Base-by-base conservation (phyloP, 768 basidiomycete genomes). In the Leccinum fibrillosum region DNA sequence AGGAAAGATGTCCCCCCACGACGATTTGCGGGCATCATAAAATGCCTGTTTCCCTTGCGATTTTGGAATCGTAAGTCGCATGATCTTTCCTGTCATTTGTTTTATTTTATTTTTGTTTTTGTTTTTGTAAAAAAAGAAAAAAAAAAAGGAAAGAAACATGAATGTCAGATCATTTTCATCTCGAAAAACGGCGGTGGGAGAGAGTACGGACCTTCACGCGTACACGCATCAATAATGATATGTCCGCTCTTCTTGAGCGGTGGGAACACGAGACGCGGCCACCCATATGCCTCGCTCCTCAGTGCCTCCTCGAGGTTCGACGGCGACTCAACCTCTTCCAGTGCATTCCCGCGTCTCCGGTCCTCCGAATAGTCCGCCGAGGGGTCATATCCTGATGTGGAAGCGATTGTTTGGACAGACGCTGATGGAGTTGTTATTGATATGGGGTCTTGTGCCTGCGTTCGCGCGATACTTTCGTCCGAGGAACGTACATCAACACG, bases 1-100 rank as follows among this genome's bases (percentile, higher is more conserved):
- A 21, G 97, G 97, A 74, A 98, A 98, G 23, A 92, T 78, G 70
- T 98, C 97, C 19, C 97, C 97, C 95, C 96, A 98, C 10, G 73
- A 75, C 0, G 91, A 86, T 75, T 98, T 98, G 35, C 95, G 86
- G 2, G 95, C 94, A 70, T 98, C 97, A 69, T 98, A 94, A 69
- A 86, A 99, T 0, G 84, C 81, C 66, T 98, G 94, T 71, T 93
- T 95, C n/a, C 94, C 94, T 75, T 95, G 94, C 2, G 92, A 95
- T 64, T 86, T 94, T 0, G 96, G 91, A 39, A 96, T 86, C 5
- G 90, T 96, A 72, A 95, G 76, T 5, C 96, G 86, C 82, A 94
- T 89, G 49, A 98, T 89, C 74, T 91, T 87, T 32, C 90, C 96
- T 97, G 66, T 53, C 1, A 8, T 37, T 37, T 37, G 8, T 42